Conservation (phyloP, 2,329 filamentous ascomycete species). For the Diaporthe helianthi region DNA sequence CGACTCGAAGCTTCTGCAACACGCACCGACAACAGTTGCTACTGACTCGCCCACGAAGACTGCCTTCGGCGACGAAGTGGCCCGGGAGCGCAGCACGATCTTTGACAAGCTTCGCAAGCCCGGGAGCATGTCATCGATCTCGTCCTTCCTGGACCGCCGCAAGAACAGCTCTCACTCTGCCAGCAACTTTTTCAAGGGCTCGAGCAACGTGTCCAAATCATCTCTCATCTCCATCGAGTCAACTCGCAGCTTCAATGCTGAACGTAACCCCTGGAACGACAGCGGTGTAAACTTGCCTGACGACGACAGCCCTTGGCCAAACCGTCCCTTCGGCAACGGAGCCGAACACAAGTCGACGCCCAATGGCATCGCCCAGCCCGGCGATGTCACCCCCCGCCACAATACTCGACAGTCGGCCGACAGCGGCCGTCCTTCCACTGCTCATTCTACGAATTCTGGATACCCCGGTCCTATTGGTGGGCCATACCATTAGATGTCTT, state of each 20-base stretch:
- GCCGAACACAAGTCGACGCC: conserved; percentile 67
- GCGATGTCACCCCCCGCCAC: conserved; percentile 85
- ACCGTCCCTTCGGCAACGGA: conserved; percentile 70
- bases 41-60: conserved; percentile 90
- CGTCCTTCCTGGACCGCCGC: conserved; percentile 92
- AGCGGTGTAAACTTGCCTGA: conserved; percentile 94
- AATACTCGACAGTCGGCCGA: conserved; percentile 85
- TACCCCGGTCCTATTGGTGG: conserved; percentile 86
- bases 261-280: conserved; percentile 98
- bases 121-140: conserved; percentile 91
- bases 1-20: conserved; percentile 94
- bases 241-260: conserved; percentile 85
- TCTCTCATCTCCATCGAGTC: conserved; percentile 97
- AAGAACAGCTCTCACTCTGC: conserved; percentile 92
- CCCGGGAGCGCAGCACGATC: conserved; percentile 80
- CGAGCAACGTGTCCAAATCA: conserved; percentile 88
- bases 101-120: conserved; percentile 95
- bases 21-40: conserved; percentile 79
- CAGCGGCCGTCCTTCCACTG: conserved; percentile 90
- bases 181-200: conserved; percentile 89
- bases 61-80: conserved; percentile 81
- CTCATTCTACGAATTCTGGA: conserved; percentile 94
- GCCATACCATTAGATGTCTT: conserved; percentile 79
- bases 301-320: conserved; percentile 75
- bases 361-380: conserved; percentile 68